Evolutionary conservation across 192 early-diverging fungal species (phyloP).

Genomic region (Phycomyces nitens): DNA sequence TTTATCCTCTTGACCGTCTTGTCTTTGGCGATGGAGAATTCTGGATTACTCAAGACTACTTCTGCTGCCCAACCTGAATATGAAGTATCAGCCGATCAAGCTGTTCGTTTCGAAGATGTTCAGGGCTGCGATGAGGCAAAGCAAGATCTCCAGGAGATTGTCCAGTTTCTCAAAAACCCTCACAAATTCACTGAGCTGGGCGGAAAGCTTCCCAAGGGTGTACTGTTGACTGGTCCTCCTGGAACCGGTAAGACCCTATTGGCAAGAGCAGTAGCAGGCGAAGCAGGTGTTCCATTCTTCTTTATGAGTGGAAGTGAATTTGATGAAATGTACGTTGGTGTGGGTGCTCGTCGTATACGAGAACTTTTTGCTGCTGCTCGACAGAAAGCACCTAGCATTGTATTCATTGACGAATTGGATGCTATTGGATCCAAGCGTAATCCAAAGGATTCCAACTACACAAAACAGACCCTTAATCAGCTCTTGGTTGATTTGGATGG

Average conservation of each 20-base stretch:
- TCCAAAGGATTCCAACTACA: conserved; percentile 90
- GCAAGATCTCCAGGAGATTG: conserved; percentile 93
- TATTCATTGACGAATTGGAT: conserved; percentile 99
- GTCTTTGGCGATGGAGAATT: conserved; percentile 67
- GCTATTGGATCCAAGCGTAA: conserved; percentile 94
- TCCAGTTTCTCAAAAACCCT: conserved; percentile 93
- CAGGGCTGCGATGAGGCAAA: conserved; percentile 99
- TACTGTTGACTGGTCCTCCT: conserved; percentile 82
- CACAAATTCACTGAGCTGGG: conserved; percentile 88
- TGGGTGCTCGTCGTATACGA: conserved; percentile 84
- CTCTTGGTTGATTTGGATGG: conserved; percentile 97
- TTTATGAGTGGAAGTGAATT: conserved; percentile 98
- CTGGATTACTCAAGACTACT: conserved; percentile 58
- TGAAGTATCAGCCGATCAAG: conserved; percentile 53
- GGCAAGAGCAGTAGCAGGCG: conserved; percentile 94
- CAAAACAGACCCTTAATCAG: conserved; percentile 99
- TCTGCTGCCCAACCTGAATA: conserved; percentile 53
- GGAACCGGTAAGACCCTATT: conserved; percentile 98
- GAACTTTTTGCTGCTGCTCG: conserved; percentile 87
- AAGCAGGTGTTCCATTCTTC: conserved; percentile 97
- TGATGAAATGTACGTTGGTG: conserved; percentile 98
- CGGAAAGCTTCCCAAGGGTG: conserved; percentile 94
- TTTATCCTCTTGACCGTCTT: conserved; percentile 70
- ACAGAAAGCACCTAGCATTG: conserved; percentile 75
- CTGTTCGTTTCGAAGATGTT: conserved; percentile 88